phyloP scores from a whole-genome alignment of 2,329 filamentous ascomycete species.

The Neofusicoccum ribis region DNA sequence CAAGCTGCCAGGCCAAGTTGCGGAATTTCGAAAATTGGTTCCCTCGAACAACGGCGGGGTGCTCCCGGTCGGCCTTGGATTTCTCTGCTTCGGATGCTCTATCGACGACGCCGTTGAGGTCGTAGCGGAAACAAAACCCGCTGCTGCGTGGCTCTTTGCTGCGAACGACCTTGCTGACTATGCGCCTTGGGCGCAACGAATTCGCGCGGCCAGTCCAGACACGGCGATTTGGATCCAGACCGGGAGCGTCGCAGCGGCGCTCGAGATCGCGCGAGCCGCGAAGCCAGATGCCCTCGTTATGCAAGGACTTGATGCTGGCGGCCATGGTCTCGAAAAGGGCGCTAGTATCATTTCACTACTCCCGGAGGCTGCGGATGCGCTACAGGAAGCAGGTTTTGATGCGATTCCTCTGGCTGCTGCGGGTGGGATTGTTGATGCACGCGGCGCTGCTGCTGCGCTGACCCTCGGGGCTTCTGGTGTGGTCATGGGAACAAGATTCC shows the following conservation, averaged over 20 bases:
- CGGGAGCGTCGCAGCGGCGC: constrained; percentile 58
- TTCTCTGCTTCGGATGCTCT: constrained; percentile 55
- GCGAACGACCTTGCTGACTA: constrained; percentile 45
- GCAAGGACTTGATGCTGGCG: constrained; percentile 65
- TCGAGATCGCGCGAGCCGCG: constrained; percentile 48
- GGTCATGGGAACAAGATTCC: constrained; percentile 64
- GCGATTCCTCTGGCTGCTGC: constrained; percentile 51
- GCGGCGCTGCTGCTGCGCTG: constrained; percentile 57
- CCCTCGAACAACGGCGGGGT: constrained; percentile 13
- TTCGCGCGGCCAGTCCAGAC: constrained; percentile 35
- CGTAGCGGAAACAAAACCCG: constrained; percentile 54
- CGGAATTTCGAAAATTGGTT: background rate
- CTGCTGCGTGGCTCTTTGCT: constrained; percentile 68
- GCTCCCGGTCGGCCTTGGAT: constrained; percentile 60
- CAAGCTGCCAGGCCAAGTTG: background rate
- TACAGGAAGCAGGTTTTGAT: constrained; percentile 33
- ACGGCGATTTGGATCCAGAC: constrained; percentile 60
- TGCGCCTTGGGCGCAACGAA: constrained; percentile 30
- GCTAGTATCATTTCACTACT: constrained; percentile 58
- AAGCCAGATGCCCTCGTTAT: constrained; percentile 59
- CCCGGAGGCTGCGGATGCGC: constrained; percentile 55
- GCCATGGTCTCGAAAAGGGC: constrained; percentile 59
- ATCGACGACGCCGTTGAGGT: constrained; percentile 51
- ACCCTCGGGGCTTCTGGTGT: constrained; percentile 55
- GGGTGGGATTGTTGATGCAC: constrained; percentile 60